These are phyloP conservation scores for Saccharomyces paradoxus DNA, from an alignment of 805 yeast species.

Conservation along the genomic window DNA sequence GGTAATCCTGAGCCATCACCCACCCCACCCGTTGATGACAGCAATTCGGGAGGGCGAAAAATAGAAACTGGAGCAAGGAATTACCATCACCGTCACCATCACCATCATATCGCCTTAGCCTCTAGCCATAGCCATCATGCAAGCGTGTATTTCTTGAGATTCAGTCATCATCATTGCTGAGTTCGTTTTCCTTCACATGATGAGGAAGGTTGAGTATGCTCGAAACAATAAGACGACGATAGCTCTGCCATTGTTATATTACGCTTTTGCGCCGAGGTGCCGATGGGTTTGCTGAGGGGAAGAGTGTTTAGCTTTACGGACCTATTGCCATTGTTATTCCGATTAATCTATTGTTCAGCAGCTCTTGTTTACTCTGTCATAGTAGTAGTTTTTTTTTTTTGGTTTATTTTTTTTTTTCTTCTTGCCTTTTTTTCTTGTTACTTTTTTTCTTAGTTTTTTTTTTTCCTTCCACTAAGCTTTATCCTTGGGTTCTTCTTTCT, in stretches of 20 bases:
- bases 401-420: neutral
- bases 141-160: neutral
- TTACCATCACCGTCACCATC: neutral
- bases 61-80: neutral
- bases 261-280: neutral
- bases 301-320: neutral
- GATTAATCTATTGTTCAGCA: neutral
- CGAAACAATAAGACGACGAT: neutral
- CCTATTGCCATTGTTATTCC: neutral
- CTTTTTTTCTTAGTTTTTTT: neutral
- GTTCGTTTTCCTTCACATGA: neutral
- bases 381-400: neutral
- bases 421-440: constrained; percentile 1
- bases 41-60: neutral
- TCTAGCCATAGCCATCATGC: neutral
- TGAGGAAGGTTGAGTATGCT: neutral
- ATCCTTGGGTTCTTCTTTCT: neutral
- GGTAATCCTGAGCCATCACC: neutral
- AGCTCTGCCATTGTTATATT: neutral
- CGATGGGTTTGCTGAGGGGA: neutral
- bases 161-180: neutral
- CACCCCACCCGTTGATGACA: neutral
- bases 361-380: neutral
- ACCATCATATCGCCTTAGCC: neutral
- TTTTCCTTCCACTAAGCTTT: neutral